These are phyloP conservation scores for Thielaviopsis ethacetica DNA, from an alignment of 2,329 filamentous ascomycete genomes.

Conservation along the genomic window DNA sequence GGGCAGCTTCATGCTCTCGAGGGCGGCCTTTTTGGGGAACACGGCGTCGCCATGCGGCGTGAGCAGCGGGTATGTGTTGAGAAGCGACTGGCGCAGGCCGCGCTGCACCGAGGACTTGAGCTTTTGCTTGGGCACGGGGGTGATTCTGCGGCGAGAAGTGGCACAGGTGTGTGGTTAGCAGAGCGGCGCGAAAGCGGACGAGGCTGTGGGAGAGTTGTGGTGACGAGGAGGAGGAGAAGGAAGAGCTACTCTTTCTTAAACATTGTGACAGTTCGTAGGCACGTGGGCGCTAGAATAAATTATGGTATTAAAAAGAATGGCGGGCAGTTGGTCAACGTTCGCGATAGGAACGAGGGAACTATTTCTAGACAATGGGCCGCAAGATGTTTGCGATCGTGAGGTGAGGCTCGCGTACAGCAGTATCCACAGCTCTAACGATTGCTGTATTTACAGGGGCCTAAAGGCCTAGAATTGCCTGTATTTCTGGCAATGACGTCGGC, in stretches of 20 bases:
- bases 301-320: not conserved
- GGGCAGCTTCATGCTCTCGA: constrained; percentile 83
- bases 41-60: constrained; percentile 83
- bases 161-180: not conserved
- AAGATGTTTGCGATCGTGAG: not conserved
- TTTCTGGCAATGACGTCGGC: constrained; percentile 4
- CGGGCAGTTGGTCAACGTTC: not conserved
- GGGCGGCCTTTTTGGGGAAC: constrained; percentile 82
- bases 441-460: not conserved
- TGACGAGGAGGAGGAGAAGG: not conserved
- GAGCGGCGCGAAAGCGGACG: not conserved
- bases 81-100: constrained; percentile 62
- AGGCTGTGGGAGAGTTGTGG: not conserved
- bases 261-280: constrained; percentile 36
- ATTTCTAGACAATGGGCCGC: not conserved
- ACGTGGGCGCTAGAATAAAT: not conserved
- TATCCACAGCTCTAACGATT: not conserved
- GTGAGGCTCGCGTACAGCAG: not conserved
- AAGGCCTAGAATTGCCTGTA: not conserved
- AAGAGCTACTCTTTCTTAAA: constrained; percentile 73
- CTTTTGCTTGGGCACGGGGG: constrained; percentile 72
- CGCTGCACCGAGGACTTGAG: constrained; percentile 95
- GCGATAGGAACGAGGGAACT: not conserved
- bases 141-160: constrained; percentile 37
- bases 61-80: constrained; percentile 73